Evolutionary conservation across 768 basidiomycete genomes (phyloP).

Genomic region (Mycena maculata): DNA sequence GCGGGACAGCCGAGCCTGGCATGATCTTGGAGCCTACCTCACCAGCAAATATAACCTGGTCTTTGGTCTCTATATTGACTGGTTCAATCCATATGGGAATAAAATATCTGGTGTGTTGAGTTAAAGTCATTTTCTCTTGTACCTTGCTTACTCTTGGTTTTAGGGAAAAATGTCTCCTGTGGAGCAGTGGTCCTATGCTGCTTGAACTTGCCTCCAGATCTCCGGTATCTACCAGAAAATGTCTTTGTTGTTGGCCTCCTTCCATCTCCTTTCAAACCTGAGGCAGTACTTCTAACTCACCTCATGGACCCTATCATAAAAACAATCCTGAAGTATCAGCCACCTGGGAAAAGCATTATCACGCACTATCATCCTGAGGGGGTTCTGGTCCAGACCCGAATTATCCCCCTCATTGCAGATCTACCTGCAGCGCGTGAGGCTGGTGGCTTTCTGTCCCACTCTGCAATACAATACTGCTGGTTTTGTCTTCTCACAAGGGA

Average conservation of each 20-base stretch:
- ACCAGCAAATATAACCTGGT: conserved; percentile 27
- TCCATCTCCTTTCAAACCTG: conserved; percentile 39
- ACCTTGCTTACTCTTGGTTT: no score
- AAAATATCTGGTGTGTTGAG: no score
- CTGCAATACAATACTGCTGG: conserved; percentile 37
- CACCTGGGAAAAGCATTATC: conserved; percentile 11
- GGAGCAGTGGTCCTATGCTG: conserved; percentile 35
- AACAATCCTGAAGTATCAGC: conserved; percentile 11
- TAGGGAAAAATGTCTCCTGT: conserved; percentile 34
- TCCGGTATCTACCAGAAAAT: conserved; percentile 28
- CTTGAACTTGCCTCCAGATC: conserved; percentile 29
- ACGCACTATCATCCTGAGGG: conserved; percentile 31
- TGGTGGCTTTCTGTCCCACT: conserved; percentile 34
- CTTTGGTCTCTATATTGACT: conserved; percentile 42
- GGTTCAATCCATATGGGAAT: conserved; percentile 42
- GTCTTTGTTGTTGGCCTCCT: conserved; percentile 31
- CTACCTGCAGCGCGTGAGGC: conserved; percentile 28
- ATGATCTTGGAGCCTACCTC: conserved; percentile 1
- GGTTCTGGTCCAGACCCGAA: conserved; percentile 17
- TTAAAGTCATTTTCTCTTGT: conserved; percentile 33
- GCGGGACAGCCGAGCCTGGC: no score
- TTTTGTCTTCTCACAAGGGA: conserved; percentile 26
- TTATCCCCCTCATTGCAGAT: conserved; percentile 34
- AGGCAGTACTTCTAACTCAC: conserved; percentile 14
- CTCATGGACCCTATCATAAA: conserved; percentile 2